These are phyloP conservation scores for Pseudogymnoascus sp. DNA, from an alignment of 2,329 filamentous ascomycete species.

Conservation along the genomic window DNA sequence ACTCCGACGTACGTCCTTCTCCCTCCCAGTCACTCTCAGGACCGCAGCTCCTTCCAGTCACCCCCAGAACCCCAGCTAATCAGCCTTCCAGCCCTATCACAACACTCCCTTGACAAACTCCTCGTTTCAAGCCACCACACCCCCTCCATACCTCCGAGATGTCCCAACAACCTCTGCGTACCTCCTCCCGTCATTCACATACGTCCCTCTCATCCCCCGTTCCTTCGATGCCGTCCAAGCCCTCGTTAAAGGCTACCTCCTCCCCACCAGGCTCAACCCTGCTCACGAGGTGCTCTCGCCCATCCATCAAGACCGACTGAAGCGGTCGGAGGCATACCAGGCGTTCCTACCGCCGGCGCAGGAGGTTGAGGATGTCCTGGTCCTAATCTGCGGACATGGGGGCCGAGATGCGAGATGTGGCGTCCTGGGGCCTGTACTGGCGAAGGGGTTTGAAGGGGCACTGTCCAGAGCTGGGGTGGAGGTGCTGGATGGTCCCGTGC, in stretches of 20 bases:
- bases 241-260: slow-evolving; percentile 59
- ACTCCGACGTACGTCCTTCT: slow-evolving; percentile 54
- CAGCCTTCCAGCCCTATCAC: slow-evolving; percentile 65
- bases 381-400: slow-evolving; percentile 85
- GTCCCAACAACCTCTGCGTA: slow-evolving; percentile 60
- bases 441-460: slow-evolving; percentile 60
- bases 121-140: slow-evolving; percentile 57
- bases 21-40: background rate
- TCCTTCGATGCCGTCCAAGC: slow-evolving; percentile 50
- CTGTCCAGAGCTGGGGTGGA: slow-evolving; percentile 45
- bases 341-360: slow-evolving; percentile 50
- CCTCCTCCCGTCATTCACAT: slow-evolving; percentile 77
- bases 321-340: slow-evolving; percentile 47
- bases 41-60: slow-evolving; percentile 38
- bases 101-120: slow-evolving; percentile 71
- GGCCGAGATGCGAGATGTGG: slow-evolving; percentile 79
- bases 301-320: slow-evolving; percentile 48
- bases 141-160: slow-evolving; percentile 31
- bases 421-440: slow-evolving; percentile 66
- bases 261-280: slow-evolving; percentile 55
- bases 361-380: slow-evolving; percentile 60
- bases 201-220: slow-evolving; percentile 65
- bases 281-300: slow-evolving; percentile 53
- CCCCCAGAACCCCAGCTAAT: slow-evolving; percentile 6
- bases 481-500: slow-evolving; percentile 42